Conservation (phyloP, 345 rosid species). For the Geranium rotundifolium region DNA sequence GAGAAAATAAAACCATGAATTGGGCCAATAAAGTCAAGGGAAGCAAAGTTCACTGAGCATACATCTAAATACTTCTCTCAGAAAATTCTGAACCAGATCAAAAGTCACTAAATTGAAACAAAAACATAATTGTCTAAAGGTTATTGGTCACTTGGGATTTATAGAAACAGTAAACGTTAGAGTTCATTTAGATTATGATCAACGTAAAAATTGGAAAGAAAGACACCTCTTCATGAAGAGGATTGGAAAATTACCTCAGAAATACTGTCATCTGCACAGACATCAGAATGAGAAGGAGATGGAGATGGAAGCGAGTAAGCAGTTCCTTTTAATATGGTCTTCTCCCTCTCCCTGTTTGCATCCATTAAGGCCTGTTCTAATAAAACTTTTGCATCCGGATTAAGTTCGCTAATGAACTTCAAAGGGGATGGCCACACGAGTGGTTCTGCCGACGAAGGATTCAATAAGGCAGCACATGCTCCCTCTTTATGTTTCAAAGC, state of each 20-base stretch:
- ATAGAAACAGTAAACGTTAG: too few relatives aligned
- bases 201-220: neutral
- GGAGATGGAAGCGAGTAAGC: slow-evolving; percentile 52
- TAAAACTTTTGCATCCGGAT: slow-evolving; percentile 68
- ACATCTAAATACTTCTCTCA: neutral
- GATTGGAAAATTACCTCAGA: slow-evolving; percentile 53
- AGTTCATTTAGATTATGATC: neutral
- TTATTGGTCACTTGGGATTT: too few relatives aligned
- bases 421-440: slow-evolving; percentile 98
- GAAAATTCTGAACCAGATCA: neutral
- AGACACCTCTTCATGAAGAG: neutral
- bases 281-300: slow-evolving; percentile 60
- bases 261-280: slow-evolving; percentile 52
- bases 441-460: slow-evolving; percentile 91
- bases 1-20: neutral
- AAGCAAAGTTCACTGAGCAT: neutral
- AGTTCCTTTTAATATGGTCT: slow-evolving; percentile 62
- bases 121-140: too few relatives aligned
- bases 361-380: slow-evolving; percentile 81
- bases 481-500: slow-evolving; percentile 70
- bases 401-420: slow-evolving; percentile 88
- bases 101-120: too few relatives aligned
- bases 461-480: slow-evolving; percentile 79
- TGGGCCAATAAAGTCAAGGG: neutral
- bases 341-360: slow-evolving; percentile 80